Conservation (phyloP, 2,329 filamentous ascomycete species). For the Endoconidiophora laricicola region DNA sequence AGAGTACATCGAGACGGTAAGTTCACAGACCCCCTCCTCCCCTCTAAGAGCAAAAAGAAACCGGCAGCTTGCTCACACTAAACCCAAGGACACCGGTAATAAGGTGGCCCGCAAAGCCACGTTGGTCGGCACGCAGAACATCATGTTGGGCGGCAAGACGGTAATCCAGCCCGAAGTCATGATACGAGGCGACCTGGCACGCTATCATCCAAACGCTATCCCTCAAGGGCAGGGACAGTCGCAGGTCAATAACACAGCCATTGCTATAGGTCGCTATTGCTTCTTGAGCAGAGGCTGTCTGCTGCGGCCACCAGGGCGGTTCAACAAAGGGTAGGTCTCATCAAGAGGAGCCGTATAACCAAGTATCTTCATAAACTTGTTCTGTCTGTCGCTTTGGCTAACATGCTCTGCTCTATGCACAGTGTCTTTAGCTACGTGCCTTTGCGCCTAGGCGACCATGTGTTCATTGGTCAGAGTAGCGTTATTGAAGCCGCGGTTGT, state of each 20-base stretch:
- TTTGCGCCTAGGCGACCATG: constrained; percentile 84
- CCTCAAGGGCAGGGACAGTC: constrained; percentile 20
- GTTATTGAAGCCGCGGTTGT: constrained; percentile 73
- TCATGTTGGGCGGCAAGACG: constrained; percentile 90
- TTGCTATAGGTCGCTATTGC: constrained; percentile 81
- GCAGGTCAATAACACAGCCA: constrained; percentile 44
- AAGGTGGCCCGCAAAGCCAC: constrained; percentile 87
- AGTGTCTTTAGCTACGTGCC: constrained; percentile 64
- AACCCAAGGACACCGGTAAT: constrained; percentile 75
- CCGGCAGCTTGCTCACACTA: constrained; percentile 5
- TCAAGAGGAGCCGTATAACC: neutral
- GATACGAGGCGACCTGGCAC: constrained; percentile 76
- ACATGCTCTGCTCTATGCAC: neutral
- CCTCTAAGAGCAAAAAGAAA: neutral
- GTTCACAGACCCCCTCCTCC: constrained; percentile 14
- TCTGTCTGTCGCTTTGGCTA: neutral
- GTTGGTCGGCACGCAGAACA: constrained; percentile 91
- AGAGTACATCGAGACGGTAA: constrained; percentile 93
- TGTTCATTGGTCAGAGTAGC: constrained; percentile 63
- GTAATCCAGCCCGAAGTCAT: constrained; percentile 92
- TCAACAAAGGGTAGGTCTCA: constrained; percentile 50
- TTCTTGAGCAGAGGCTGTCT: constrained; percentile 67
- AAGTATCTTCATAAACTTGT: neutral
- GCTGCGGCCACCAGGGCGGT: constrained; percentile 65
- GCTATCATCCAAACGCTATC: constrained; percentile 31